Base-by-base conservation (phyloP, 305 asterid species). In the Euphrasia arctica region DNA sequence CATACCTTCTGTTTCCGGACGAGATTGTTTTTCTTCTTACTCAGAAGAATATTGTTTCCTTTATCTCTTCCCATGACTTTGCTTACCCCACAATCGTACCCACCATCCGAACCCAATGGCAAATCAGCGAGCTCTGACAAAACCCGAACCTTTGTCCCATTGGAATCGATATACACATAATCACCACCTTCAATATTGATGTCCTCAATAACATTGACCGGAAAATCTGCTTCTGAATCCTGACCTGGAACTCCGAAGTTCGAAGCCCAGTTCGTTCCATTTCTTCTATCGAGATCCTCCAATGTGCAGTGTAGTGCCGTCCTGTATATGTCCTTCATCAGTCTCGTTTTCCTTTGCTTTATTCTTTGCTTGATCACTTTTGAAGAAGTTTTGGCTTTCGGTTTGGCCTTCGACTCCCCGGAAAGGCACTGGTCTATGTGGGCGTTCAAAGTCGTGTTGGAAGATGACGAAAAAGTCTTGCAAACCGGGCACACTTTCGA, bases 401-500 rank as follows among this genome's bases (percentile, higher is more conserved):
- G 71, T 69, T 83, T 82, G 27, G 74, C 31, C 0, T 82, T 39
- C 48, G 92, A 71, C 73, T 78, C 94, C 15, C 82, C 89, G 68
- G 97, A 86, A 65, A 93, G 96, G 63, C 99, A 93, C 62, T 86
- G 96, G 74, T 93, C 99, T 4, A 93, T 93, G 66, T 93, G 99
- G 36, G 99, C 99, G 62, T 93, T 93, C 83, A 93, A 73, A 43
- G 99, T 93, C 47, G 99, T 93, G 83, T 93, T 93, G 8, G 99
- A 93, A 27, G 95, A 85, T 13, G 99, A 93, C 2, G 99, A 80
- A 74, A 93, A 93, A 2, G 82, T 76, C 80, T 85, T 93, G 88
- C 99, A 93, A 62, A 93, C 97, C 13, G 99, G 99, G 77, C 99
- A 93, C 43, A 90, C 92, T 78, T 89, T 85, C 2, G 98, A 83